Conservation (phyloP, 768 basidiomycete genomes). For the Auriscalpium microsporum region DNA sequence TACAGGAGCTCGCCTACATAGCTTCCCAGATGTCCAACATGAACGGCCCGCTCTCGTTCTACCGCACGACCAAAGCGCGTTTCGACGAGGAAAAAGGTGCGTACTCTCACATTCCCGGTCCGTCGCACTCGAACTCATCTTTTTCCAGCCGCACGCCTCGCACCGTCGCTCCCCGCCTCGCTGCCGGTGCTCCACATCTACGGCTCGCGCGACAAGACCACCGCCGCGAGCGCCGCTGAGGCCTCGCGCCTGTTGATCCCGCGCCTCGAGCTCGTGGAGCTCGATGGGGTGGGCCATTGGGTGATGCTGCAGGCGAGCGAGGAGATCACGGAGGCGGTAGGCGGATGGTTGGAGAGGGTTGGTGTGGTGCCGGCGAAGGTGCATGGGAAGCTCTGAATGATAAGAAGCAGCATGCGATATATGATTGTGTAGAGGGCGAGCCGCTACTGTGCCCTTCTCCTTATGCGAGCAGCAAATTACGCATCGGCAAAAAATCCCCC, state of each 20-base stretch:
- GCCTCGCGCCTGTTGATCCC: constrained; percentile 43
- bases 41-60: constrained; percentile 71
- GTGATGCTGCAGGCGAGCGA: constrained; percentile 55
- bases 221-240: constrained; percentile 31
- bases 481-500: too few relatives aligned
- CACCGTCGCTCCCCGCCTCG: not conserved
- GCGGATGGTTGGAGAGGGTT: constrained; percentile 1
- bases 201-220: not conserved
- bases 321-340: constrained; percentile 33
- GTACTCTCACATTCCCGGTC: not conserved
- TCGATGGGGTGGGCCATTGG: constrained; percentile 62
- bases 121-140: not conserved
- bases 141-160: not conserved
- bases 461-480: too few relatives aligned
- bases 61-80: constrained; percentile 52
- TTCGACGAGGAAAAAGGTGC: constrained; percentile 56
- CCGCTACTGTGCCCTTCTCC: too few relatives aligned
- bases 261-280: constrained; percentile 38
- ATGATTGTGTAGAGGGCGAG: too few relatives aligned
- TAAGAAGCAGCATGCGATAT: too few relatives aligned
- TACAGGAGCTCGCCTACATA: constrained; percentile 54
- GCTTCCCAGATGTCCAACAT: constrained; percentile 39
- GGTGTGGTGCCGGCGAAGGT: not conserved
- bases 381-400: too few relatives aligned
- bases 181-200: constrained; percentile 7